Evolutionary conservation across 768 basidiomycete genomes (phyloP).

Genomic region (Cyathus striatus): DNA sequence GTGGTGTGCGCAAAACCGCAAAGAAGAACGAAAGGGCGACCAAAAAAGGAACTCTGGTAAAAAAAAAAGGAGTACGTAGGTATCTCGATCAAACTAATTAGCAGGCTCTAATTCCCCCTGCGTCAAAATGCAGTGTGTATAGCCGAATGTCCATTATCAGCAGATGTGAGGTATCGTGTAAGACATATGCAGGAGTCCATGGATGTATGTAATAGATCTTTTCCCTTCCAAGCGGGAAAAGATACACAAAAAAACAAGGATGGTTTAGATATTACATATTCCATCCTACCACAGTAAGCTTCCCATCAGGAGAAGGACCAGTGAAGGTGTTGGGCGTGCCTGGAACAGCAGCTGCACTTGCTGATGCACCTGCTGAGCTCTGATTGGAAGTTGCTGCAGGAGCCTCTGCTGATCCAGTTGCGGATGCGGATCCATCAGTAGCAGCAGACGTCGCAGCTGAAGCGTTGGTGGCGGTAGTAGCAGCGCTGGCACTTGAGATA

Average conservation of each 20-base stretch:
- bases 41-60: no score
- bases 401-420: conserved; percentile 13
- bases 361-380: conserved; percentile 13
- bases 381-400: conserved; percentile 13
- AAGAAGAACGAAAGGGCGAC: no score
- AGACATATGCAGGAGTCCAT: background rate
- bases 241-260: background rate
- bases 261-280: no score
- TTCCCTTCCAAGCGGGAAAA: background rate
- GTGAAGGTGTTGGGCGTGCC: conserved; percentile 34
- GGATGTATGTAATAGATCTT: background rate
- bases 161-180: background rate
- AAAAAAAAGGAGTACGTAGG: no score
- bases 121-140: conserved; percentile 8
- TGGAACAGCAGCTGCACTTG: conserved; percentile 13
- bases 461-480: conserved; percentile 10
- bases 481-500: conserved; percentile 17
- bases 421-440: conserved; percentile 11
- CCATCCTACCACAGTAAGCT: conserved; percentile 45
- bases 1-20: no score
- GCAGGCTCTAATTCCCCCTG: background rate
- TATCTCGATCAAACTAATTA: background rate
- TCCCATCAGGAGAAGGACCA: conserved; percentile 36
- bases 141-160: background rate
- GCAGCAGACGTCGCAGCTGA: conserved; percentile 12